phyloP scores from a whole-genome alignment of 257 asterid genomes.

The Petunia secreta region DNA sequence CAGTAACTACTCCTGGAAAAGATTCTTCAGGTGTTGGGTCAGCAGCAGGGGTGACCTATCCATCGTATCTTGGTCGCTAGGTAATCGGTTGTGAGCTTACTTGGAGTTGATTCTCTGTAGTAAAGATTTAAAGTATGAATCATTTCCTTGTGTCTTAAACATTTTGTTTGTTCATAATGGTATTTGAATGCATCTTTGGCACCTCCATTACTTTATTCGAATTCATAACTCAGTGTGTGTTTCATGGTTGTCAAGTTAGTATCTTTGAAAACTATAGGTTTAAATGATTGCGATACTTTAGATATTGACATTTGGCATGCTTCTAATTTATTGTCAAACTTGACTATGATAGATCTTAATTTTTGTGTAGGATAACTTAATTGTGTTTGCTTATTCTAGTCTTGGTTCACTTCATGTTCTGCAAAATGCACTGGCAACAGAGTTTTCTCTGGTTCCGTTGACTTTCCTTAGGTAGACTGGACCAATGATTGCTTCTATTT shows the following conservation, averaged over 20 bases:
- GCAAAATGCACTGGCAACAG: background rate
- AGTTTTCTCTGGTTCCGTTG: background rate
- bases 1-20: constrained; percentile 37
- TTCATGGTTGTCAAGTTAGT: background rate
- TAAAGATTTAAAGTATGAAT: background rate
- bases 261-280: background rate
- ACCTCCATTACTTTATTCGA: background rate
- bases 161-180: background rate
- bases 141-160: background rate
- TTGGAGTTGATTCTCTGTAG: constrained; percentile 4
- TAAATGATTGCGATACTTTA: background rate
- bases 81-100: constrained; percentile 29
- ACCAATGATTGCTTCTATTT: background rate
- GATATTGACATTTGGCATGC: background rate
- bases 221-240: background rate
- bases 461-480: background rate
- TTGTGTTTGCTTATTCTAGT: background rate
- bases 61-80: constrained; percentile 56
- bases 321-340: background rate
- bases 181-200: background rate
- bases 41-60: constrained; percentile 33
- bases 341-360: background rate
- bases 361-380: background rate
- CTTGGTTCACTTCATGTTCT: background rate
- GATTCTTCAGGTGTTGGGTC: constrained; percentile 45